Base-by-base conservation (phyloP, 768 basidiomycete species). In the Auricularia sp. region DNA sequence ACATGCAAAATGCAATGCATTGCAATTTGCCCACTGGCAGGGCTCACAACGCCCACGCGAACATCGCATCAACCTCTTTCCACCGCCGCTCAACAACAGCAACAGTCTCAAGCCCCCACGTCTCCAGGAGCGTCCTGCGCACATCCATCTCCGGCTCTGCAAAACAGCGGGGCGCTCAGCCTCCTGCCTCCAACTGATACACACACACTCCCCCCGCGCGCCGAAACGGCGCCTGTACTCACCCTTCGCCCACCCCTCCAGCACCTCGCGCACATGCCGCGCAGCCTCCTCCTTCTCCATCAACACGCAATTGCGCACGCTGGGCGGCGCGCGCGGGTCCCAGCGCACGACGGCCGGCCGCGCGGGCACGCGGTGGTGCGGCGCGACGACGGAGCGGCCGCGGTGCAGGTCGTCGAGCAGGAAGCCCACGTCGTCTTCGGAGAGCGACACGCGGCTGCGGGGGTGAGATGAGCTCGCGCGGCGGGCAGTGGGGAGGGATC, bases 351-450 rank as follows among this genome's bases (percentile, higher is more conserved):
- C 78, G 1, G 84, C 82, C 0, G 96, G 91, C 58, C 86, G 81
- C 7, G 83, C 74, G 21, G 90, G 86, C 10, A 94, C 83, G 8
- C 8, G 39, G 16, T 82, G 79, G 64, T 90, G 83, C 0, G 95
- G 95, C 3, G 93, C 92, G 23, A 92, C 75, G 16, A 85, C 78
- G 3, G 89, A 88, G 35, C 93, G 84, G 10, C 74, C 76, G 18
- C 90, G 84, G 71, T 90, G 79, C 34, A 98, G 73, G 70, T 98
- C 96, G 68, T 98, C 96, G 69, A 92, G 93, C 62, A 98, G 74
- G 44, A 93, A 79, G 0, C 83, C 84, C 36, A 91, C 83, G 67
- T 98, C 96, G 62, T 91, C 87, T 70, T 91, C 89, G 68, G 87
- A 85, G 63, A 97, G 83, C 0, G 91, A 84, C 34, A 94, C 77